phyloP scores from a whole-genome alignment of 208 protist species.

The Acanthamoeba healyi region DNA sequence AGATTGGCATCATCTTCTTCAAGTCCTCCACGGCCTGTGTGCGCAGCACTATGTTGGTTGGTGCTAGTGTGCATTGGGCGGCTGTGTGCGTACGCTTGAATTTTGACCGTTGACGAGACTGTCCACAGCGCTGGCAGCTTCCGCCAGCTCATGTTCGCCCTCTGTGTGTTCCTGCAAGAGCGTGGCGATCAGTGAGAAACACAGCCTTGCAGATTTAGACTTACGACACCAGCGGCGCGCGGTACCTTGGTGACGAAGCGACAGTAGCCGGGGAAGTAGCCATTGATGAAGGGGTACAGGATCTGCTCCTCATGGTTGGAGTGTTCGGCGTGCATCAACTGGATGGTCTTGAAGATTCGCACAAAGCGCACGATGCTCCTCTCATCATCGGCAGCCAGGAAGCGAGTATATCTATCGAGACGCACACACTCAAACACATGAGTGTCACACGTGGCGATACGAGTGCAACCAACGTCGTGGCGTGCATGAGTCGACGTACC shows the following conservation, averaged over 20 bases:
- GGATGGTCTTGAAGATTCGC: background rate
- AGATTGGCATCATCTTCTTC: background rate
- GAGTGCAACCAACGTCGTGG: background rate
- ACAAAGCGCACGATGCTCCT: background rate
- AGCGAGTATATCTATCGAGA: background rate
- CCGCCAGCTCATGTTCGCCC: background rate
- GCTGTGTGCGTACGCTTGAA: background rate
- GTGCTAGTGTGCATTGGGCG: background rate
- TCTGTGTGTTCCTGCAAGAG: background rate
- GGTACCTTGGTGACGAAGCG: slow-evolving; percentile 1
- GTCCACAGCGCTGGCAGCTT: background rate
- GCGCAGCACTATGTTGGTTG: background rate
- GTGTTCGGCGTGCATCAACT: slow-evolving; percentile 43
- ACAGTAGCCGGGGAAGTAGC: slow-evolving; percentile 42
- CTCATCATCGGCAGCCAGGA: slow-evolving; percentile 24
- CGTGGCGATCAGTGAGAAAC: too few relatives aligned
- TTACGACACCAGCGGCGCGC: too few relatives aligned
- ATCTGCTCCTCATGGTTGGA: slow-evolving; percentile 62
- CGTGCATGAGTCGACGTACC: background rate
- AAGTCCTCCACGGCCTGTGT: slow-evolving; percentile 20
- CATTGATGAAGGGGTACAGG: slow-evolving; percentile 16
- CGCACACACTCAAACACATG: background rate
- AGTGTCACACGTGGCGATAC: background rate
- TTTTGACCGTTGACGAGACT: background rate
- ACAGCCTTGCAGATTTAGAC: too few relatives aligned